Evolutionary conservation across 2,329 filamentous ascomycete genomes (phyloP).

Genomic region (Botrytis tulipae): DNA sequence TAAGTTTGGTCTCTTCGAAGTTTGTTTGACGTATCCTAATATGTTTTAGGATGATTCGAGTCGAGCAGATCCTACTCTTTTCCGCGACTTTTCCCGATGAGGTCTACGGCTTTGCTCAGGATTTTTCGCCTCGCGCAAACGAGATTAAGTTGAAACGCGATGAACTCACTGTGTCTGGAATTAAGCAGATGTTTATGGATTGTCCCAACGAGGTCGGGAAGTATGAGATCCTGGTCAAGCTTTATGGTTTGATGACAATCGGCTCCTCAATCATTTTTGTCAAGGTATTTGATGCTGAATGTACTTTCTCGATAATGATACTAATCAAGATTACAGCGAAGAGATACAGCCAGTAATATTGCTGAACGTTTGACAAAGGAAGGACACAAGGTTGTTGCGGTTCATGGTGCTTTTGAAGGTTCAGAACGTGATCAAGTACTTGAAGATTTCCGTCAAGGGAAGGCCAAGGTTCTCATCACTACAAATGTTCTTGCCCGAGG

Average conservation of each 20-base stretch:
- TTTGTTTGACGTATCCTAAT: conserved; percentile 23
- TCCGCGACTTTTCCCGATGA: conserved; percentile 93
- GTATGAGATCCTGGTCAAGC: conserved; percentile 82
- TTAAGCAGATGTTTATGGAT: conserved; percentile 97
- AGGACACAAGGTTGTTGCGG: conserved; percentile 85
- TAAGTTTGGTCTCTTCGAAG: conserved; percentile 46
- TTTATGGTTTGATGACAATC: conserved; percentile 95
- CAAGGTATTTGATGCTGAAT: conserved; percentile 56
- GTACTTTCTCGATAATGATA: background rate
- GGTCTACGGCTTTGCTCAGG: conserved; percentile 78
- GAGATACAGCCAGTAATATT: conserved; percentile 81
- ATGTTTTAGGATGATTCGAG: conserved; percentile 59
- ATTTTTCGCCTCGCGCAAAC: conserved; percentile 84
- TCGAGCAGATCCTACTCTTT: conserved; percentile 87
- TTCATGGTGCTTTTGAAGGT: conserved; percentile 87
- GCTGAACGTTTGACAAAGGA: conserved; percentile 82
- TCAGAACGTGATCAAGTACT: conserved; percentile 79
- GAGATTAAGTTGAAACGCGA: conserved; percentile 84
- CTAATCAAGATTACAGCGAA: conserved; percentile 56
- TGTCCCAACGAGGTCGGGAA: conserved; percentile 80
- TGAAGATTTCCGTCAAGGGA: conserved; percentile 79
- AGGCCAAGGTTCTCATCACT: conserved; percentile 94
- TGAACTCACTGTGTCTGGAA: conserved; percentile 93
- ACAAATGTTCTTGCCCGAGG: conserved; percentile 96
- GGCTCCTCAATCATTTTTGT: conserved; percentile 98